Evolutionary conservation across 2,329 filamentous ascomycete species (phyloP), one percentile per base, ranked within the genome.

Genomic region (Seiridium cupressi): DNA sequence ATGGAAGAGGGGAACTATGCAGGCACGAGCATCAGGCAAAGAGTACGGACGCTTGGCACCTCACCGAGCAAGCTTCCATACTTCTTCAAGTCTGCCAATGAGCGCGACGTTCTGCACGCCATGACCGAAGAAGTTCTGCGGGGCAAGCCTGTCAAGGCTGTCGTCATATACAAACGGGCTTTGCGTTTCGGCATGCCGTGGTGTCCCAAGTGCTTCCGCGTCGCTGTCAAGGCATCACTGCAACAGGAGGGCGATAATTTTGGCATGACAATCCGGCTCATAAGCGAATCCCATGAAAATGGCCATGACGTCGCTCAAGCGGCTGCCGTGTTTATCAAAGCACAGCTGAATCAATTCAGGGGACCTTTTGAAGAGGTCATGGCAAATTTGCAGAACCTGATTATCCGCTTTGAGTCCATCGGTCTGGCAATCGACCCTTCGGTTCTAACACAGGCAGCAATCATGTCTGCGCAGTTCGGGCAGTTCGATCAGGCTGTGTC

Each of bases 181-280:
- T 49, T 72, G 1, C 64, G 62, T 8, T 67, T 64, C 4, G 73
- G 75, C 18, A 70, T 81, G 65, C 69, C 70, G 1, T 73, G 73
- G 61, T 77, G 75, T 35, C 65, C 67, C 3, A 72, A 76, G 32
- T 81, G 78, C 57, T 72, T 85, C 11, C 76, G 78, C n/a, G 70
- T 84, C 4, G 81, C 79, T 7, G 76, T 85, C 7, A 65, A 76
- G 8, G 79, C 81, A 2, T 72, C 75, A 11, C 65, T 84, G 55
- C 69, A 68, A 13, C 51, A 66, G 13, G 68, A 74, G 44, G 68
- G 66, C 3, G 60, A 67, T 3, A 65, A 69, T 48, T 60, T 73
- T 53, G 60, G 66, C 51, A 51, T 66, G 26, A 79, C 81, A 1
- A 68, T 75, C 18, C 64, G 63, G 0, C 69, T 84, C 13, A 73